Conservation (phyloP, 225 moss, liverwort and hornwort species). For the Polytrichum formosum region DNA sequence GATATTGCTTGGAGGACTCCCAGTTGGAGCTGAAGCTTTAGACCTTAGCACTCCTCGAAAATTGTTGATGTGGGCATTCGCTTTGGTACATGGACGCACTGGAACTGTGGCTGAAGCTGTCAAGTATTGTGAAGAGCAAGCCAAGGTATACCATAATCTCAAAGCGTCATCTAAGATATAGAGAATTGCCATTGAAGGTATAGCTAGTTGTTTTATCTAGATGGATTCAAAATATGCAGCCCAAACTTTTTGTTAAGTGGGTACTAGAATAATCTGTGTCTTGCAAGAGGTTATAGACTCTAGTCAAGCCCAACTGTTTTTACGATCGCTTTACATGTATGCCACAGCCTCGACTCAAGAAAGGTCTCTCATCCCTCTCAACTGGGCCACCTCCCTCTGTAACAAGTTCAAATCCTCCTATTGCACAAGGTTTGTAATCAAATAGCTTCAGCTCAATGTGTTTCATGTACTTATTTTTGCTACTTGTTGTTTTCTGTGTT, state of each 20-base stretch:
- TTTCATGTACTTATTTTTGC: too few relatives aligned
- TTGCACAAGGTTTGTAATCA: constrained; percentile 33
- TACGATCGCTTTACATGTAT: constrained; percentile 19
- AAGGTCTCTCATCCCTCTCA: constrained; percentile 41
- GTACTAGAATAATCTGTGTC: too few relatives aligned
- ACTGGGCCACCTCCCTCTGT: constrained; percentile 31
- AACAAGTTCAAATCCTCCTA: constrained; percentile 21
- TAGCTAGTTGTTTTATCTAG: not conserved
- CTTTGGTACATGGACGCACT: constrained; percentile 80
- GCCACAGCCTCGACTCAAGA: constrained; percentile 56
- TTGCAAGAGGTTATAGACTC: too few relatives aligned
- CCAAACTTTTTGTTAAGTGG: too few relatives aligned
- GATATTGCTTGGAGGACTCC: constrained; percentile 31
- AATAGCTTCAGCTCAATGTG: constrained; percentile 4
- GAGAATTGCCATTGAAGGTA: not conserved
- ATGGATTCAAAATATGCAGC: not conserved
- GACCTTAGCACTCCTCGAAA: constrained; percentile 92
- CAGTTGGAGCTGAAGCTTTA: constrained; percentile 51
- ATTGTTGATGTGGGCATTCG: constrained; percentile 88
- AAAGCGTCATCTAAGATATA: constrained; percentile 4
- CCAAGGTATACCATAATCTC: constrained; percentile 50
- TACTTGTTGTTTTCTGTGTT: too few relatives aligned
- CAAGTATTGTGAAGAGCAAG: constrained; percentile 95
- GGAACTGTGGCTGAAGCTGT: constrained; percentile 85
- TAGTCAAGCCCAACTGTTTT: not conserved